Conservation (phyloP, 148 eudicot genomes). For the Silene conica region DNA sequence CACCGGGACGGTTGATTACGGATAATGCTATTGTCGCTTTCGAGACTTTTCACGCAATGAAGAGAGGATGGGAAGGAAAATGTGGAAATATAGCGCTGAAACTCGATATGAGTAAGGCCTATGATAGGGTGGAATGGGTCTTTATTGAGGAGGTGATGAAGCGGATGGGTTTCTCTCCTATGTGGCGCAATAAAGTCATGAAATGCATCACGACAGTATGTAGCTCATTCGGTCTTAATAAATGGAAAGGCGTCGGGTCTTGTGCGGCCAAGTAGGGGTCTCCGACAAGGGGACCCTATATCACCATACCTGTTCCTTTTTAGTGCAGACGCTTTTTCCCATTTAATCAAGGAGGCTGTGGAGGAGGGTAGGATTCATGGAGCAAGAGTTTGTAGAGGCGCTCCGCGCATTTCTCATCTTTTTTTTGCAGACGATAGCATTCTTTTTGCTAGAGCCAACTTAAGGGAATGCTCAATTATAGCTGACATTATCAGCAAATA, state of each 20-base stretch:
- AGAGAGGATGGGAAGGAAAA: not conserved
- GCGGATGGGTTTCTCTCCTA: not conserved
- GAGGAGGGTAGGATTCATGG: not conserved
- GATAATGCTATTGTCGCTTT: not conserved
- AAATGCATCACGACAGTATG: not conserved
- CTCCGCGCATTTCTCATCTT: not conserved
- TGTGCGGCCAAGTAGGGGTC: not conserved
- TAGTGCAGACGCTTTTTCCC: not conserved
- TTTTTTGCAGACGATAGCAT: too few species aligned
- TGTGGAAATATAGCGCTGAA: not conserved
- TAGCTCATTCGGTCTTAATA: not conserved
- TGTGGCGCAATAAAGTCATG: not conserved
- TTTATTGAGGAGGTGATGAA: not conserved
- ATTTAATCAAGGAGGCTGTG: not conserved
- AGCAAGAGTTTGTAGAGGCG: not conserved
- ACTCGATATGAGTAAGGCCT: not conserved
- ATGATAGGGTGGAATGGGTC: not conserved
- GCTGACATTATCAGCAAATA: not conserved
- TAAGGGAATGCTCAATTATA: not conserved
- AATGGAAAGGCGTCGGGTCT: not conserved
- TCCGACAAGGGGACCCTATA: not conserved
- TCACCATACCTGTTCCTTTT: not conserved
- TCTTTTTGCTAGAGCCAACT: too few species aligned
- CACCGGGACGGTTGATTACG: not conserved
- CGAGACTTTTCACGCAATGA: not conserved